Percentiles rank a stretch among this genome's conserved stretches.
Conservation (phyloP, 768 basidiomycete species). For the Ramaria sp. region DNA sequence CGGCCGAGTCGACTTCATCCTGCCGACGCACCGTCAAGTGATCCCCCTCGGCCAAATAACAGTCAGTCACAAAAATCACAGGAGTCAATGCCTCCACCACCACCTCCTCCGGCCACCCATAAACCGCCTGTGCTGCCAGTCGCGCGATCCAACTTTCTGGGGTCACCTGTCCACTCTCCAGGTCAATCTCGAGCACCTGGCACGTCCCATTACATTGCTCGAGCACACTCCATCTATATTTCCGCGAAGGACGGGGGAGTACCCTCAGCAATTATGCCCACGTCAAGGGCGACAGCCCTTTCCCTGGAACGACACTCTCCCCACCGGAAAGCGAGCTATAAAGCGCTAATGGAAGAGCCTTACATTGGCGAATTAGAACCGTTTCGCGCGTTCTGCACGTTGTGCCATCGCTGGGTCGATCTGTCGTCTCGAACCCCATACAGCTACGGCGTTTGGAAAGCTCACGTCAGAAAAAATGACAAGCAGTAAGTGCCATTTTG, state of each 20-base stretch:
- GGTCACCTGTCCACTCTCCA: not conserved
- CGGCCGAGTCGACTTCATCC: no score
- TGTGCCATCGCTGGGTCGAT: constrained; percentile 2
- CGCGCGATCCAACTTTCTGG: not conserved
- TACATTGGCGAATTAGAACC: constrained; percentile 54
- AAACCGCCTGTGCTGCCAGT: not conserved
- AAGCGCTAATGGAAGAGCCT: not conserved
- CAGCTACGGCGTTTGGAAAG: constrained; percentile 8
- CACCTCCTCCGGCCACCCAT: not conserved
- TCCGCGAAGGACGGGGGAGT: not conserved
- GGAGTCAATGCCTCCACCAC: not conserved
- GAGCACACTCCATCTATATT: no score
- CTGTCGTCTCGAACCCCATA: constrained; percentile 3
- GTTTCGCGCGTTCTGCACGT: constrained; percentile 5
- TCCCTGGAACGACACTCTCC: constrained; percentile 1
- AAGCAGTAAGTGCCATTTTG: constrained; percentile 1
- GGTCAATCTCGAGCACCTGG: not conserved
- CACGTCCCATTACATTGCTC: no score
- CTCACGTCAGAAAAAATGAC: not conserved
- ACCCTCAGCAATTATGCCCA: not conserved
- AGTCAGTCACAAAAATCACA: no score
- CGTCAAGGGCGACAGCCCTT: not conserved
- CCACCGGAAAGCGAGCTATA: constrained; percentile 3
- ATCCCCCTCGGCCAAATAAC: no score
- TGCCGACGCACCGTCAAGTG: no score